Evolutionary conservation across 495 filamentous ascomycete species (phyloP), one percentile per base, ranked within the genome.

Genomic region (Neurospora terricola): DNA sequence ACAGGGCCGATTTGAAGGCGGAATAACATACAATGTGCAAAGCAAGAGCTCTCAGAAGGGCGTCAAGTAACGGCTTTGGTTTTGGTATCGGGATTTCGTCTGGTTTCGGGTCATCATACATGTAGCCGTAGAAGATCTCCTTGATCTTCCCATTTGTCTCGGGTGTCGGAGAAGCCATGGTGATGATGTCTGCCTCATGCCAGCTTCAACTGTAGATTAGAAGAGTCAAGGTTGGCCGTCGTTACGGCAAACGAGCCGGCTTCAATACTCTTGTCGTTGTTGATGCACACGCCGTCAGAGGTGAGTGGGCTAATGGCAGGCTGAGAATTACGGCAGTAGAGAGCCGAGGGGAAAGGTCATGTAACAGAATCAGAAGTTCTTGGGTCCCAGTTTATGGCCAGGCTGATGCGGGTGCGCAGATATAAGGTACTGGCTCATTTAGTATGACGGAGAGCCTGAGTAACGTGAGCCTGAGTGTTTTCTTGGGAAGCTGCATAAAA

Each of bases 21-120:
- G 66, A 71, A 75, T 27, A 72, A 85, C 92, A 80, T 84, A 98
- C 94, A 77, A 99, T 94, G 76, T 92, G 86, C 71, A 90, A 85
- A 69, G 91, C 93, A 73, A 98, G 89, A 12, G 91, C 91, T 70
- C 90, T 83, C 76, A 97, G 87, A 72, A 99, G 86, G 73, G 90
- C 88, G 80, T 96, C 90, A 62, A 98, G 86, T 48, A 91, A 76
- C 18, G 91, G 88, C 4, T 92, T 91, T 6, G 94, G 91, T 34
- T 87, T 88, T 80, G 94, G 96, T 79, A 96, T 90, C 23, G 76
- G 54, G 54, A 66, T 66, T 34, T 66, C 54, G 6, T 66, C 54
- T 66, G 54, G 75, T 71, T 77, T 78, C 42, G 76, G 70, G 34
- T 86, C 79, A 76, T 93, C 90, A 83, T 97, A 94, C 75, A 98